These are phyloP conservation scores for Volvariella surrecta DNA, from an alignment of 1,284 basidiomycete species.

Conservation along the genomic window DNA sequence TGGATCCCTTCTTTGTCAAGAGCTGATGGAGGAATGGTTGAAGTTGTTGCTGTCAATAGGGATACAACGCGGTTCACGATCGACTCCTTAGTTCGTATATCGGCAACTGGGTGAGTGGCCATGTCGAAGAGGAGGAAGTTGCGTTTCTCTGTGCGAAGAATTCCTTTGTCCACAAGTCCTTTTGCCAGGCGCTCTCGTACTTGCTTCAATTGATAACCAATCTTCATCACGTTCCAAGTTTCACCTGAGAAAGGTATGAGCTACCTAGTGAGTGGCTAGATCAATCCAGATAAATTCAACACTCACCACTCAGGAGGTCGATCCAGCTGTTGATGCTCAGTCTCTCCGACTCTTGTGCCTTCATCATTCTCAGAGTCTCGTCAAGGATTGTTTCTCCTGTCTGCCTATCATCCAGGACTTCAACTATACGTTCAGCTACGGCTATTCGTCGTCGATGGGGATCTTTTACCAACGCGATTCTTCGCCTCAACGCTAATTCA, in stretches of 20 bases:
- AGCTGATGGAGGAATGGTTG: conserved; percentile 67
- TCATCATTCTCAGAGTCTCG: conserved; percentile 95
- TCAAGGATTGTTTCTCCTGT: conserved; percentile 95
- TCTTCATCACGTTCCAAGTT: conserved; percentile 99
- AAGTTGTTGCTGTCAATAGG: conserved; percentile 77
- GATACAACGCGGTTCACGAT: conserved; percentile 71
- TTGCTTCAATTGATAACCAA: conserved; percentile 95
- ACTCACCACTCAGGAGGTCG: conserved; percentile 84
- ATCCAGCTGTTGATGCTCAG: conserved; percentile 92
- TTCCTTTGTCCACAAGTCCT: conserved; percentile 93
- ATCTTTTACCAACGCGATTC: conserved; percentile 85
- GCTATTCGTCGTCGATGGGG: conserved; percentile 71
- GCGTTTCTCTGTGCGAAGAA: conserved; percentile 94
- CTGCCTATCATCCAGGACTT: conserved; percentile 84
- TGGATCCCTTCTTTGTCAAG: conserved; percentile 74
- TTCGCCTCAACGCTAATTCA: conserved; percentile 83
- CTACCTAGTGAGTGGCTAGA: not conserved
- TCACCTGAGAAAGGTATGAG: conserved; percentile 54
- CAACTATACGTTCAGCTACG: conserved; percentile 77
- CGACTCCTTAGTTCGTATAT: conserved; percentile 81
- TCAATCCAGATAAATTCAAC: conserved; percentile 2
- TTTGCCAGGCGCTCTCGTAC: conserved; percentile 96
- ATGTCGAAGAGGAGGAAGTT: conserved; percentile 98
- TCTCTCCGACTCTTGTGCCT: conserved; percentile 57
- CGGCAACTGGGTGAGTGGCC: conserved; percentile 94